Evolutionary conservation across 176 grass and related monocot species (phyloP).

Genomic region (Oryza glaberrima): DNA sequence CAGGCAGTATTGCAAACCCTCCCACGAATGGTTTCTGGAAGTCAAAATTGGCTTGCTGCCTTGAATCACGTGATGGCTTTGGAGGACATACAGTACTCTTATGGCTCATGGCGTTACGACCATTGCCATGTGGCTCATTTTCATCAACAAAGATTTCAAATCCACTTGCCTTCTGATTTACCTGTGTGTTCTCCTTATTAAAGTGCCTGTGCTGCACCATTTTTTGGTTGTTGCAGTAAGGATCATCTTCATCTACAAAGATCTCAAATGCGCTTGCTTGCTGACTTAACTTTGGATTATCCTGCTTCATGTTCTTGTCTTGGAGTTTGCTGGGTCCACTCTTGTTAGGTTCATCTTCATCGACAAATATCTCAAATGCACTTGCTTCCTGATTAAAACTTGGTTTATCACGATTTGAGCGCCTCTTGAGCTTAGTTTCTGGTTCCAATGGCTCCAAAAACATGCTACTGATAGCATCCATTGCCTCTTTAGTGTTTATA

Average conservation of each 20-base stretch:
- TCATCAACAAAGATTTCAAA: constrained; percentile 83
- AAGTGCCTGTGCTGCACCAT: constrained; percentile 24
- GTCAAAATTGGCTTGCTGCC: constrained; percentile 14
- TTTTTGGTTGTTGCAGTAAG: constrained; percentile 37
- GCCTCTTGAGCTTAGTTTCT: constrained; percentile 67
- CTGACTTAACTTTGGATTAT: constrained; percentile 43
- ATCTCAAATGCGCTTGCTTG: constrained; percentile 71
- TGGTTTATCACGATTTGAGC: constrained; percentile 51
- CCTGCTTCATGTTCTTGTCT: constrained; percentile 35
- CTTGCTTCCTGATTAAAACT: constrained; percentile 53
- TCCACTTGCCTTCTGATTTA: constrained; percentile 41
- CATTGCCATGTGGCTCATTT: constrained; percentile 36
- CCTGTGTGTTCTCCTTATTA: constrained; percentile 44
- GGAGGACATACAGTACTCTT: constrained; percentile 35
- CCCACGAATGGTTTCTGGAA: constrained; percentile 62
- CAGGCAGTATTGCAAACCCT: constrained; percentile 72
- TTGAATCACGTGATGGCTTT: constrained; percentile 37
- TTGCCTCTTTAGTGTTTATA: constrained; percentile 87
- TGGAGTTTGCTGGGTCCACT: constrained; percentile 33
- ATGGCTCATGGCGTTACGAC: constrained; percentile 24
- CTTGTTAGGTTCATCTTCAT: constrained; percentile 63
- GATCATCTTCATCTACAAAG: constrained; percentile 67
- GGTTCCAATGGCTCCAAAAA: constrained; percentile 87
- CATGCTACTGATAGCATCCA: constrained; percentile 85
- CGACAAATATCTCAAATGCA: constrained; percentile 79